phyloP scores from a whole-genome alignment of 75 land plant genomes.

The Chamaecyparis obtusa region DNA sequence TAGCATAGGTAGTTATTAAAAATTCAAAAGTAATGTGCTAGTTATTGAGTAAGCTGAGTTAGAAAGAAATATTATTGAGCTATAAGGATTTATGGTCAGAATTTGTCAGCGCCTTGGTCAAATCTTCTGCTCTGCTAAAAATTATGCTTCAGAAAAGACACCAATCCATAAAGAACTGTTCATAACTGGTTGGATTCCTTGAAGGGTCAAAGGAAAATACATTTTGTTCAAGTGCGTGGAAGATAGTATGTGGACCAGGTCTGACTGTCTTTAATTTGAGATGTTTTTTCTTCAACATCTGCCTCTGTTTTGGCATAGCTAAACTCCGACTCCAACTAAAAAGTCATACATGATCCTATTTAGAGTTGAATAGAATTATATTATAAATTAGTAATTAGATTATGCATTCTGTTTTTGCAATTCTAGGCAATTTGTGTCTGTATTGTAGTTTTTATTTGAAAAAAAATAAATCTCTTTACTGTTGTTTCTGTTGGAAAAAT shows the following conservation, averaged over 20 bases:
- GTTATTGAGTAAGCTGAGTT: background rate
- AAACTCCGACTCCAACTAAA: background rate
- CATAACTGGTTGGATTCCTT: background rate
- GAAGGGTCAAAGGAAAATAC: background rate
- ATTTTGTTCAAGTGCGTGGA: background rate
- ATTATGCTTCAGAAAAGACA: background rate
- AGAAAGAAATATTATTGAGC: background rate
- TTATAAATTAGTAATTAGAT: background rate
- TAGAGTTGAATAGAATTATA: background rate
- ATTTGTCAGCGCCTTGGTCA: background rate
- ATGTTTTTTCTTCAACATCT: background rate
- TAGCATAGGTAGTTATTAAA: background rate
- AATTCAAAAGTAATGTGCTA: background rate
- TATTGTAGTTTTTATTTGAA: background rate
- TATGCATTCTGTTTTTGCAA: background rate
- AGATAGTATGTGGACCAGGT: background rate
- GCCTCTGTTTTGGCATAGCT: background rate
- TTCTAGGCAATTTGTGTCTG: background rate
- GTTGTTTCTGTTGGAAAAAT: background rate
- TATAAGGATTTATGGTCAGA: background rate
- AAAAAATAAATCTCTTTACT: background rate
- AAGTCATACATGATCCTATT: background rate
- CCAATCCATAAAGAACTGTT: background rate
- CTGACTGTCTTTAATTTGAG: background rate
- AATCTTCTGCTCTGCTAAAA: background rate